These are phyloP conservation scores for Citrus reticulata DNA, from an alignment of 345 rosid genomes.

Conservation along the genomic window DNA sequence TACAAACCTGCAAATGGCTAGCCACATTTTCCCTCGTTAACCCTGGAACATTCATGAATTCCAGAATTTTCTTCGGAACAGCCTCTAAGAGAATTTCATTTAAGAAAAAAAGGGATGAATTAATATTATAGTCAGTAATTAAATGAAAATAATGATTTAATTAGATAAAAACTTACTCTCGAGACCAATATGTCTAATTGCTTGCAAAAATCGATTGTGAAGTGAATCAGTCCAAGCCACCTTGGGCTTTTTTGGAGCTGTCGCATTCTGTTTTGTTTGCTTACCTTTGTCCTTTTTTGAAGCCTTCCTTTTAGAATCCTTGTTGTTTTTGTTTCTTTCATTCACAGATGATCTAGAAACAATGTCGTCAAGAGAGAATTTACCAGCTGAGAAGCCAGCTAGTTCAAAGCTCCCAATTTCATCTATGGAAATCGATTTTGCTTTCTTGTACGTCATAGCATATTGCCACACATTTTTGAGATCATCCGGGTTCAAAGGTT, in stretches of 20 bases:
- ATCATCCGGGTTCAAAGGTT: constrained; percentile 51
- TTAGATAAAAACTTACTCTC: constrained; percentile 47
- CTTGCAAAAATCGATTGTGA: constrained; percentile 58
- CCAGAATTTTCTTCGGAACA: constrained; percentile 71
- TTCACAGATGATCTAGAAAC: constrained; percentile 16
- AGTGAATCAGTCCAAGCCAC: constrained; percentile 60
- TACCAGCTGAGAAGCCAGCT: background rate
- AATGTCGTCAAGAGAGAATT: background rate
- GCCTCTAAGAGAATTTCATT: constrained; percentile 44
- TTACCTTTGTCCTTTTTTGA: constrained; percentile 7
- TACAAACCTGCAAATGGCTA: constrained; percentile 69
- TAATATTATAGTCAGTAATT: background rate
- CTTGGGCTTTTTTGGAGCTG: constrained; percentile 44
- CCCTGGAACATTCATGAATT: constrained; percentile 58
- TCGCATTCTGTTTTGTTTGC: background rate
- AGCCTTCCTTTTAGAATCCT: constrained; percentile 6
- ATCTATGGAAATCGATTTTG: constrained; percentile 20
- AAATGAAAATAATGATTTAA: no score
- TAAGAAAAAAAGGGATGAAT: background rate
- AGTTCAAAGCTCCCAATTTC: constrained; percentile 14
- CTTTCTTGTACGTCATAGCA: constrained; percentile 36
- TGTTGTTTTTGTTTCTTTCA: background rate
- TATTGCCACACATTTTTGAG: constrained; percentile 54
- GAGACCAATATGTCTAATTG: constrained; percentile 48
- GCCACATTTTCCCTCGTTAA: constrained; percentile 78